phyloP scores from a whole-genome alignment of 345 rosid genomes.

The Eucalyptus dawsonii region DNA sequence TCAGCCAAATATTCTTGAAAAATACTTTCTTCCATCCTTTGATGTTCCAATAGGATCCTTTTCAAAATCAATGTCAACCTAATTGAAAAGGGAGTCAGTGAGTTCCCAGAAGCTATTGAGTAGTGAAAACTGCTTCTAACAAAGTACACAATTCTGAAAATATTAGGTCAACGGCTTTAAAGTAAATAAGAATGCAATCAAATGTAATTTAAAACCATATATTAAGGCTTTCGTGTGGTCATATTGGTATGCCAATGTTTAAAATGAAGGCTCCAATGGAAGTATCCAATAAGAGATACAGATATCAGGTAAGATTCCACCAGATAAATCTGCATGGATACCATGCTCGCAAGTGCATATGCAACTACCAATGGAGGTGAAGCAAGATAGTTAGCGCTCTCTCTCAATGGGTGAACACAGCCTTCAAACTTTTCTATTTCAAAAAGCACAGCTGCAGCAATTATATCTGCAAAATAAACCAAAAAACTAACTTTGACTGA shows the following conservation, averaged over 20 bases:
- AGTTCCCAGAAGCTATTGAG: not conserved
- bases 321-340: not conserved
- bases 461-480: slow-evolving; percentile 32
- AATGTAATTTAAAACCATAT: not conserved
- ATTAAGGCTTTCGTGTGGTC: not conserved
- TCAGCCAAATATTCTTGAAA: slow-evolving; percentile 76
- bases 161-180: not conserved
- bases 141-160: not conserved
- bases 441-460: slow-evolving; percentile 83
- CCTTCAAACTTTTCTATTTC: slow-evolving; percentile 80
- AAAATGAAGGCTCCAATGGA: not conserved
- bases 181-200: not conserved
- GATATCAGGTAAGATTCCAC: not conserved
- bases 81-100: not conserved
- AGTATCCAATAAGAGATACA: not conserved
- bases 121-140: not conserved
- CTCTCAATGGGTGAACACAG: slow-evolving; percentile 59
- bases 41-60: slow-evolving; percentile 66
- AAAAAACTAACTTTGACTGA: not conserved
- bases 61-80: slow-evolving; percentile 85
- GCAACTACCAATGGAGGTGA: slow-evolving; percentile 92
- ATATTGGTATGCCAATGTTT: not conserved
- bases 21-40: slow-evolving; percentile 49
- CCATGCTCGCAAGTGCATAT: slow-evolving; percentile 88
- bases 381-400: slow-evolving; percentile 89